Conservation (phyloP, 305 asterid species). For the Rubia peregrina region DNA sequence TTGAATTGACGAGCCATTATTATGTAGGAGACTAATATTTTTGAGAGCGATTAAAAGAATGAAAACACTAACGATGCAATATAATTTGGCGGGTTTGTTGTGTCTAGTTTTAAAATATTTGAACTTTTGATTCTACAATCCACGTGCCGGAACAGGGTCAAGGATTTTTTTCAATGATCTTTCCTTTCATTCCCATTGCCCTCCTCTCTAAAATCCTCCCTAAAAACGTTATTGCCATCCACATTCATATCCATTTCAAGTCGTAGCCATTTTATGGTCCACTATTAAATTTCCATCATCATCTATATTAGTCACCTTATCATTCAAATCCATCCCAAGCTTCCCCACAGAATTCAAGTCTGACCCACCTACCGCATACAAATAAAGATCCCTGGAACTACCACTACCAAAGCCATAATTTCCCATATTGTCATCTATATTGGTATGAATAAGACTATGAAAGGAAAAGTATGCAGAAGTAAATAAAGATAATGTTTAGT, state of each 20-base stretch:
- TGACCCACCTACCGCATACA: slow-evolving; percentile 9
- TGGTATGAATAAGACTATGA: no score
- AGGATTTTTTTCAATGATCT: background rate
- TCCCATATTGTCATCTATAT: no score
- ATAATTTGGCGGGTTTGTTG: no score
- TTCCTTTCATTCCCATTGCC: background rate
- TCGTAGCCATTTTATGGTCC: background rate
- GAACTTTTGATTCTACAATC: no score
- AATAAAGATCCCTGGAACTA: slow-evolving; percentile 26
- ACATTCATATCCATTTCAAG: background rate
- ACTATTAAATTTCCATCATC: background rate
- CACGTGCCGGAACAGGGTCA: no score
- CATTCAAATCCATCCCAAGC: background rate
- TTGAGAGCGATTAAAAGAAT: no score
- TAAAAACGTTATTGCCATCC: background rate
- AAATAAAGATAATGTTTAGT: no score
- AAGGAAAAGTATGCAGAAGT: no score
- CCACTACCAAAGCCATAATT: slow-evolving; percentile 16
- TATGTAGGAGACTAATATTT: no score
- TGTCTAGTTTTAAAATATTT: no score
- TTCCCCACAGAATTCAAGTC: background rate
- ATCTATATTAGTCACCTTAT: background rate
- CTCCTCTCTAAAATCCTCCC: background rate
- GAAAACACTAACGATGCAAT: no score
- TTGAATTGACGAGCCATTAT: no score